phyloP scores from a whole-genome alignment of 345 rosid species.

The Citrus maxima region DNA sequence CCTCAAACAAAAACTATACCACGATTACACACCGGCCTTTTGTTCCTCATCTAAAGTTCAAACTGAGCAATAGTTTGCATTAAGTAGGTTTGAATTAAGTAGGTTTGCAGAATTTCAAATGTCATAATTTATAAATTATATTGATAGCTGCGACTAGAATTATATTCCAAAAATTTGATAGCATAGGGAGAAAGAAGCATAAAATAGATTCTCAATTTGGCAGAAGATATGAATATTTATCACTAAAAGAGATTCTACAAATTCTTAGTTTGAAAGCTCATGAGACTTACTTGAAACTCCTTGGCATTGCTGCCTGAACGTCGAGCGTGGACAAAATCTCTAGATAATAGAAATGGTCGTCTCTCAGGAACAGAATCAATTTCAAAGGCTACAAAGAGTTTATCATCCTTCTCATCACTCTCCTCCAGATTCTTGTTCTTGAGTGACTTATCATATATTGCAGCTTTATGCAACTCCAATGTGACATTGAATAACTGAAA shows the following conservation, averaged over 20 bases:
- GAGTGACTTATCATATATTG: constrained; percentile 10
- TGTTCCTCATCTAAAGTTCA: neutral
- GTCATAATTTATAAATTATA: too few relatives aligned
- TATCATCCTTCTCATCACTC: constrained; percentile 9
- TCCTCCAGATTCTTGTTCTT: neutral
- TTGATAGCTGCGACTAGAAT: neutral
- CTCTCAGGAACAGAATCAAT: constrained; percentile 17
- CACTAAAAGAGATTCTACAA: neutral
- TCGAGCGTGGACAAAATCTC: constrained; percentile 38
- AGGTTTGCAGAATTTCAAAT: neutral
- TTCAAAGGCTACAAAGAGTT: constrained; percentile 26
- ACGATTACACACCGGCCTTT: neutral
- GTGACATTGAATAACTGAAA: constrained; percentile 18
- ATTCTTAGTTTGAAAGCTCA: neutral
- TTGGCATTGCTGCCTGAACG: constrained; percentile 17
- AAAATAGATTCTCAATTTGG: neutral
- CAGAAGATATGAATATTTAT: neutral
- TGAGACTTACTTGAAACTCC: constrained; percentile 26
- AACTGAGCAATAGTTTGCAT: neutral
- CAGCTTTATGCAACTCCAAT: constrained; percentile 23
- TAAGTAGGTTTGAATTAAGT: neutral
- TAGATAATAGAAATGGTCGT: constrained; percentile 38
- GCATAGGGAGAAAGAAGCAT: neutral
- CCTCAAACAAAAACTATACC: neutral
- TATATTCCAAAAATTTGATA: neutral